Base-by-base conservation (phyloP, 169 alveolate species). In the Plasmodium vinckei region DNA sequence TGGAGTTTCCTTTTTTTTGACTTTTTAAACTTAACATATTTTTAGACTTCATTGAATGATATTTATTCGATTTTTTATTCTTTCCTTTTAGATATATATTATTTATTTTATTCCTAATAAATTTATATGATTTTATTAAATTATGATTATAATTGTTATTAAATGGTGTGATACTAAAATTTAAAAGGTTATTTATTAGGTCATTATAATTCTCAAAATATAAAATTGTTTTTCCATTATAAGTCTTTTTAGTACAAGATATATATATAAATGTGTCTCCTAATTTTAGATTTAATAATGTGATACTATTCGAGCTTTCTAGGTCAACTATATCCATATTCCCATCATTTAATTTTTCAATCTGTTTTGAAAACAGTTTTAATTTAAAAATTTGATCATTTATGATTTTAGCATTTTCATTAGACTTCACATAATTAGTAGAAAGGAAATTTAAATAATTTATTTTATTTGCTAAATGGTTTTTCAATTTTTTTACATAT, bases 141-240 rank as follows among this genome's bases (percentile, higher is more conserved):
- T 65, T 67, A 39, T 67, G 56, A 67, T 53, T 82, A 21, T 70
- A n/a, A 51, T 68, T 86, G 53, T 51, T 23, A 42, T 63, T 56
- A 59, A 59, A 59, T 25, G 90, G 42, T 39, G 44, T 61, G 23
- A 25, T 86, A 21, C 39, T 86, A 25, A 59, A 60, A 86, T 86
- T 70, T 51, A 86, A 60, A 49, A 86, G 46, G 12, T 59, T 71
- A 47, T 56, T 70, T 46, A 86, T 86, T 27, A 86, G 17, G 25
- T 86, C 75, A 46, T 70, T 68, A 64, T 86, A 86, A 71, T 59
- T 70, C 33, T 86, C 91, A 53, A 86, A 86, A 15, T 63, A 57
- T 23, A 69, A 71, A 15, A 86, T 71, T n/a, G 91, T 86, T 63
- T 86, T 86, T 39, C 91, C 91, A 54, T 86, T 86, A 23, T 70